These are phyloP conservation scores for Porogramme epimiltina DNA, from an alignment of 1,284 basidiomycete genomes.

Conservation along the genomic window DNA sequence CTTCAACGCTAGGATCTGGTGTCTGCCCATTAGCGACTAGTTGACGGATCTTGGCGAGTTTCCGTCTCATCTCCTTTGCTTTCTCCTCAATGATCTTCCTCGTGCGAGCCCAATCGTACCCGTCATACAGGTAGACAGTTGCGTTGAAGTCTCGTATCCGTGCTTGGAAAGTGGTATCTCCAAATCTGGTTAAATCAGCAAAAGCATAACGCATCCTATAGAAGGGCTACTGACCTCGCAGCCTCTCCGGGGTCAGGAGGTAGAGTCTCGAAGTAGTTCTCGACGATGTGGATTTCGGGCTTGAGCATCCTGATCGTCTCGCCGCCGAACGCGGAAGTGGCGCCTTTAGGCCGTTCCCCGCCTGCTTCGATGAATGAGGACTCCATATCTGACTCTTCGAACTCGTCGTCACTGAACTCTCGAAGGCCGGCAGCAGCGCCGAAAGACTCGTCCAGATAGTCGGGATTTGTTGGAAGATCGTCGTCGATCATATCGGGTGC, in stretches of 20 bases:
- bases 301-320: constrained; percentile 85
- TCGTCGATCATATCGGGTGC: constrained; percentile 89
- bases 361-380: constrained; percentile 37
- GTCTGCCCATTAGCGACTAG: constrained; percentile 91
- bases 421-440: constrained; percentile 75
- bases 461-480: constrained; percentile 86
- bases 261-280: constrained; percentile 75
- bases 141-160: constrained; percentile 65
- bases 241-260: constrained; percentile 50
- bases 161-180: constrained; percentile 53
- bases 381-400: constrained; percentile 59
- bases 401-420: constrained; percentile 69
- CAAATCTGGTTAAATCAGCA: constrained; percentile 37
- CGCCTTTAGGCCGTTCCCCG: constrained; percentile 37
- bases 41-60: constrained; percentile 90
- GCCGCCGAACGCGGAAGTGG: constrained; percentile 71
- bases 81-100: constrained; percentile 87
- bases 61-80: constrained; percentile 83
- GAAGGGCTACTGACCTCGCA: constrained; percentile 42
- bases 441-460: constrained; percentile 86
- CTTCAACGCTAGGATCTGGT: constrained; percentile 81
- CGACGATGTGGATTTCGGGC: constrained; percentile 57
- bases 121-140: constrained; percentile 80
- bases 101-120: constrained; percentile 92
- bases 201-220: constrained; percentile 22